Evolutionary conservation across 805 yeast species (phyloP), one percentile per base, ranked within the genome.

Genomic region (Nakazawaea ishiwadae): DNA sequence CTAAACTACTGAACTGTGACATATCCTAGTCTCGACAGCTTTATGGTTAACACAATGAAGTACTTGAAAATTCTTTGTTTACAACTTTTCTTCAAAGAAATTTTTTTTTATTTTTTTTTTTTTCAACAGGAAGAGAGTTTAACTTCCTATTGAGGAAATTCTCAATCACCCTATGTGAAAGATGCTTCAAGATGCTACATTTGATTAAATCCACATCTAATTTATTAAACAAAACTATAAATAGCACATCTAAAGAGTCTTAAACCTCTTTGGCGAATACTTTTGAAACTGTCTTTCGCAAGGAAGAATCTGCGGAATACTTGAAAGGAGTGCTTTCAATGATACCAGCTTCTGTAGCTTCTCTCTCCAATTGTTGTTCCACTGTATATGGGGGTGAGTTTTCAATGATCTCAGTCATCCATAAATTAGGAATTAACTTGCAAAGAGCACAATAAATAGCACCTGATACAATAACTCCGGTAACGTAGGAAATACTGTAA

Each of bases 391-490:
- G 32, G 4, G 32, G 32, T 12, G 17, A 12, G 8, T 30, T 17
- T 14, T 14, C 18, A 5, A 30, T 17, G 10, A 10, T 17, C 11
- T 11, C 15, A 14, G 19, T 17, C 32, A 30, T 30, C 15, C 18
- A 30, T 14, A 30, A 17, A 10, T 7, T 17, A 6, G 32, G 32
- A 17, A 30, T 11, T 12, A 30, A 15, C 18, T 11, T 32, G 33
- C 44, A 40, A 12, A 37, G 15, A 12, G n/a, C n/a, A 28, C 35
- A 40, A 17, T 40, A 40, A 3, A 42, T 36, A 18, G 18, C 31
- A 11, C 48, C 44, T 19, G 40, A 14, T 8, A 42, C 40, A 4
- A 39, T 7, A 17, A 41, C 19, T 14, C 48, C 45, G 5, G 41
- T 37, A 17, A 41, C 26, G 26, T 23, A 23, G 26, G 35, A 15